phyloP scores from a whole-genome alignment of 73 alveolate species.

The Symbiodinium pilosum region DNA sequence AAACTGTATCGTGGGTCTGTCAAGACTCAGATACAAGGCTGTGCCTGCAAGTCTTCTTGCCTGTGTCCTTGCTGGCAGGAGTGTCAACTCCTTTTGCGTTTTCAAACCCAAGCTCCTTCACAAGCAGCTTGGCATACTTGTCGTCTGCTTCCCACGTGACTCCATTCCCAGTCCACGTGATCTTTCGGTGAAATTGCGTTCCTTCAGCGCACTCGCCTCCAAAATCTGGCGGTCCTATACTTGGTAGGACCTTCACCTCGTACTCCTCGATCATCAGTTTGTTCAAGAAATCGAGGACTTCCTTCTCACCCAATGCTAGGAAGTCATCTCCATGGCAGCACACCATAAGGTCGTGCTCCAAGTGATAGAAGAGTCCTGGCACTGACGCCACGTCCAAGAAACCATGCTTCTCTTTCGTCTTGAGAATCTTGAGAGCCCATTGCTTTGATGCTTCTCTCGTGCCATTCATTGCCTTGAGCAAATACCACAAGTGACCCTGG shows the following conservation, averaged over 20 bases:
- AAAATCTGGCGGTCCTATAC: not conserved
- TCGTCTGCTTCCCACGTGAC: not conserved
- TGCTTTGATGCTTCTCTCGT: conserved; percentile 31
- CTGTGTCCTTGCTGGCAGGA: too few relatives aligned
- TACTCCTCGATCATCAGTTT: not conserved
- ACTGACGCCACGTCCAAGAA: not conserved
- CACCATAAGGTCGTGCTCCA: conserved; percentile 12
- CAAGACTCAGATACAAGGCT: too few relatives aligned
- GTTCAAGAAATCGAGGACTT: not conserved
- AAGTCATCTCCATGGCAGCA: conserved; percentile 42
- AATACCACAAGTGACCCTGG: conserved; percentile 8
- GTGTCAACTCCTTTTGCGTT: too few relatives aligned
- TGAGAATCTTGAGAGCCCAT: not conserved
- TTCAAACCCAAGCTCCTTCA: not conserved
- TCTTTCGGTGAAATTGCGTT: not conserved
- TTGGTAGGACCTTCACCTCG: not conserved
- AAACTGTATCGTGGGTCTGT: too few relatives aligned
- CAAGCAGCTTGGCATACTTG: not conserved
- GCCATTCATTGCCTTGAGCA: conserved; percentile 48
- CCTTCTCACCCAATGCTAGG: conserved; percentile 14
- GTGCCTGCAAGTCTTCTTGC: too few relatives aligned
- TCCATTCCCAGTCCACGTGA: not conserved
- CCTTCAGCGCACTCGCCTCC: not conserved
- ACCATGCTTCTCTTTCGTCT: not conserved
- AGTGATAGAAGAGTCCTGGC: not conserved